Evolutionary conservation across 192 early-diverging fungal species (phyloP).

Genomic region (Umbelopsis ramanniana): DNA sequence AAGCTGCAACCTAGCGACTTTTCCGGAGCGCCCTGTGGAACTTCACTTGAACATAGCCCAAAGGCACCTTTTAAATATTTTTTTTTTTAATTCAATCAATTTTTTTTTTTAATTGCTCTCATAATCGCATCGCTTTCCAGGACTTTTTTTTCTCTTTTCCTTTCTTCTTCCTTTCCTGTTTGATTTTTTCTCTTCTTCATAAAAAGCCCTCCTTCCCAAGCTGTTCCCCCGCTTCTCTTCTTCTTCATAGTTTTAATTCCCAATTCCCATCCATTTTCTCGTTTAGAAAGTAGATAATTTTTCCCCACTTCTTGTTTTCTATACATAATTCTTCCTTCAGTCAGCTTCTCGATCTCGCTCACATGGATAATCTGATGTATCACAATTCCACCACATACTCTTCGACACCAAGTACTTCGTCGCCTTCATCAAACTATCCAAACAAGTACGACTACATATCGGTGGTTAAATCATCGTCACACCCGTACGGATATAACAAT

Average conservation of each 20-base stretch:
- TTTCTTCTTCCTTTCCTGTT: neutral
- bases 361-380: conserved; percentile 18
- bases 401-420: neutral
- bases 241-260: neutral
- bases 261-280: conserved; percentile 7
- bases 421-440: neutral
- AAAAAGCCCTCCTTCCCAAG: neutral
- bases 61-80: neutral
- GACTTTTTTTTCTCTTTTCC: too few relatives aligned
- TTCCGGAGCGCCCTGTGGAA: conserved; percentile 24
- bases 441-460: conserved; percentile 11
- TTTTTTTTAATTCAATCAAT: conserved; percentile 4
- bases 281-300: conserved; percentile 10
- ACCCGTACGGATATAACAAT: conserved; percentile 8
- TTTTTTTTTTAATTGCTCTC: too few relatives aligned
- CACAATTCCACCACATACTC: conserved; percentile 8
- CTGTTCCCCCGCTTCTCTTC: neutral
- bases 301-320: neutral
- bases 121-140: too few relatives aligned
- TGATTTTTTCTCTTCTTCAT: neutral
- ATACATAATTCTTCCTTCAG: conserved; percentile 10
- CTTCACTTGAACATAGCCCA: conserved; percentile 7
- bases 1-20: conserved; percentile 18
- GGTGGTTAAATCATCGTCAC: conserved; percentile 1
- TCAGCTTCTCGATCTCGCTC: neutral